phyloP scores from a whole-genome alignment of 257 asterid species.

The Eustoma russellianum region DNA sequence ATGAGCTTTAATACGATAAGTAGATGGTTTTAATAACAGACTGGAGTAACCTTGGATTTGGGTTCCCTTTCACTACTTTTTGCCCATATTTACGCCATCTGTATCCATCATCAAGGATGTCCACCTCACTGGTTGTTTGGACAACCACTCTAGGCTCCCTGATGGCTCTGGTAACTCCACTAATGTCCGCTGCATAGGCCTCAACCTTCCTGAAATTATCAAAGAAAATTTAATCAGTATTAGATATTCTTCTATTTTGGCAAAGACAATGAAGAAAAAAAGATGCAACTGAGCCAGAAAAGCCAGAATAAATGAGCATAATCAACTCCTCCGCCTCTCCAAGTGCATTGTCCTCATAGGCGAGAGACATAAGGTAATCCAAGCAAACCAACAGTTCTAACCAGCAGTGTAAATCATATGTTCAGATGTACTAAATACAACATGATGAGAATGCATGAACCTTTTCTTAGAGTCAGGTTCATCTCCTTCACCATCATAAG shows the following conservation, averaged over 20 bases:
- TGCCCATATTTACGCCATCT: constrained; percentile 98
- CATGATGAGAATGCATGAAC: constrained; percentile 28
- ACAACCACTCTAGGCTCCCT: constrained; percentile 88
- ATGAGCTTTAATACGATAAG: neutral
- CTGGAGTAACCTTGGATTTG: constrained; percentile 69
- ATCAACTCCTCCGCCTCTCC: too few relatives aligned
- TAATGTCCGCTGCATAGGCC: constrained; percentile 22
- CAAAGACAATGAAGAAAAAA: too few relatives aligned
- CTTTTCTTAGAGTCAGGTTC: constrained; percentile 87
- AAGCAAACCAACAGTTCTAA: too few relatives aligned
- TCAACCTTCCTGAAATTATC: constrained; percentile 15
- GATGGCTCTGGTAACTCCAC: constrained; percentile 51
- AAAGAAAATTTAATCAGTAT: too few relatives aligned
- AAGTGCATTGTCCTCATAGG: too few relatives aligned
- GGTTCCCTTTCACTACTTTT: constrained; percentile 91
- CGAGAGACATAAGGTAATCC: too few relatives aligned
- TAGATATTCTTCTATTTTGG: too few relatives aligned
- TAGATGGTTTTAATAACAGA: neutral
- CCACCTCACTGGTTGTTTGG: constrained; percentile 89
- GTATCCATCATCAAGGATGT: constrained; percentile 84
- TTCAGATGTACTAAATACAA: neutral
- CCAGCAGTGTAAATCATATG: constrained; percentile 4
- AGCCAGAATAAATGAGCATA: too few relatives aligned
- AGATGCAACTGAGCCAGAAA: too few relatives aligned
- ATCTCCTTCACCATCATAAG: constrained; percentile 58